Conservation (phyloP, 768 basidiomycete species). For the Xerocomellus chrysenteron region DNA sequence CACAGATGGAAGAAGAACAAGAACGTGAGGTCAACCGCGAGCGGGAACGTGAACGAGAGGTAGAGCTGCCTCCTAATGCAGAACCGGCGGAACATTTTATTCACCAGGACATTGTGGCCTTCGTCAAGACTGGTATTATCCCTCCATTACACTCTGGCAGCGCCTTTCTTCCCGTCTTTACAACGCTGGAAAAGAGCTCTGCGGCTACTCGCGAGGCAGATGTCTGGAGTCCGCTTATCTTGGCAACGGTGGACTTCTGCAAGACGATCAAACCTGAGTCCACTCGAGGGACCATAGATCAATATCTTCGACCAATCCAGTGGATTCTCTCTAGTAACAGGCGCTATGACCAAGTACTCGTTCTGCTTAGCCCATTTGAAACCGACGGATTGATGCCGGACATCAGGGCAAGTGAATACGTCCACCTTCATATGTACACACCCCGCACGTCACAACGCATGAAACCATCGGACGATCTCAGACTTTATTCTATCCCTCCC, state of each 20-base stretch:
- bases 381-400: conserved; percentile 38
- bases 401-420: conserved; percentile 32
- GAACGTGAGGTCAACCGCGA: conserved; percentile 46
- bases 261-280: conserved; percentile 1
- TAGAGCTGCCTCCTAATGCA: conserved; percentile 34
- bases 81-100: conserved; percentile 15
- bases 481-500: conserved; percentile 7
- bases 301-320: conserved; percentile 21
- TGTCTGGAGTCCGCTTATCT: conserved; percentile 12
- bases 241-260: conserved; percentile 12
- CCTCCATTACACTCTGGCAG: background rate
- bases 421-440: conserved; percentile 41
- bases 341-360: background rate
- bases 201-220: conserved; percentile 14
- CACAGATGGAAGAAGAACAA: conserved; percentile 40
- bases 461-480: conserved; percentile 35
- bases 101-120: conserved; percentile 8
- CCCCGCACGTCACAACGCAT: conserved; percentile 37
- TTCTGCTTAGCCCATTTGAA: conserved; percentile 27
- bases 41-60: conserved; percentile 38
- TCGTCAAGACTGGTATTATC: conserved; percentile 31
- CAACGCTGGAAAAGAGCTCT: background rate
- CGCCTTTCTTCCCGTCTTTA: conserved; percentile 20
- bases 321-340: conserved; percentile 28
- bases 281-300: background rate